phyloP scores from a whole-genome alignment of 2,329 filamentous ascomycete species.

The Beauveria bassiana region DNA sequence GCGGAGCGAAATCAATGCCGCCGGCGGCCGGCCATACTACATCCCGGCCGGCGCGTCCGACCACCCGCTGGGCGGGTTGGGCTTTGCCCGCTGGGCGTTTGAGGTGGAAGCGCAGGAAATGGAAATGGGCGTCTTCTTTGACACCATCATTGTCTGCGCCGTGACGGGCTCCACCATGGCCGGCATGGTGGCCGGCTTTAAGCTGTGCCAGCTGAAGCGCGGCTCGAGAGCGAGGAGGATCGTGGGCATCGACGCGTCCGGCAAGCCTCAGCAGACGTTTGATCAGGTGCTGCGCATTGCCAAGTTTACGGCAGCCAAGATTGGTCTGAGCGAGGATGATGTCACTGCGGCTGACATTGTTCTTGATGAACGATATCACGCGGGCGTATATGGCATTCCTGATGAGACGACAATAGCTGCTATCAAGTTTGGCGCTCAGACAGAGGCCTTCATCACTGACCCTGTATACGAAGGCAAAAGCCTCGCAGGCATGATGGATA shows the following conservation, averaged over 20 bases:
- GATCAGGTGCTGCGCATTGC: conserved; percentile 62
- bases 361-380: conserved; percentile 56
- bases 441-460: conserved; percentile 67
- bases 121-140: conserved; percentile 55
- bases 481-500: conserved; percentile 61
- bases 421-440: conserved; percentile 59
- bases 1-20: conserved; percentile 41
- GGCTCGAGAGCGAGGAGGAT: conserved; percentile 43
- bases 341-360: conserved; percentile 56
- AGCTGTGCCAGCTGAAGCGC: conserved; percentile 43
- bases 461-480: conserved; percentile 73
- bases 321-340: conserved; percentile 52
- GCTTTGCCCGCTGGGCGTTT: conserved; percentile 64
- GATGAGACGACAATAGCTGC: conserved; percentile 58
- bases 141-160: conserved; percentile 60
- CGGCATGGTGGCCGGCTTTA: conserved; percentile 67
- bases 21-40: conserved; percentile 58
- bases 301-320: conserved; percentile 51
- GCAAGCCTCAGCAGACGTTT: conserved; percentile 44
- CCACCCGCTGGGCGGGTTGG: conserved; percentile 61
- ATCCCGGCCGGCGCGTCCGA: conserved; percentile 66
- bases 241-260: conserved; percentile 54
- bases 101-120: conserved; percentile 59
- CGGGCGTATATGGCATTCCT: conserved; percentile 59
- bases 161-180: conserved; percentile 65